Evolutionary conservation across 441 rosid species (phyloP), one percentile per base, ranked within the genome.

Genomic region (Caryocar brasiliense): DNA sequence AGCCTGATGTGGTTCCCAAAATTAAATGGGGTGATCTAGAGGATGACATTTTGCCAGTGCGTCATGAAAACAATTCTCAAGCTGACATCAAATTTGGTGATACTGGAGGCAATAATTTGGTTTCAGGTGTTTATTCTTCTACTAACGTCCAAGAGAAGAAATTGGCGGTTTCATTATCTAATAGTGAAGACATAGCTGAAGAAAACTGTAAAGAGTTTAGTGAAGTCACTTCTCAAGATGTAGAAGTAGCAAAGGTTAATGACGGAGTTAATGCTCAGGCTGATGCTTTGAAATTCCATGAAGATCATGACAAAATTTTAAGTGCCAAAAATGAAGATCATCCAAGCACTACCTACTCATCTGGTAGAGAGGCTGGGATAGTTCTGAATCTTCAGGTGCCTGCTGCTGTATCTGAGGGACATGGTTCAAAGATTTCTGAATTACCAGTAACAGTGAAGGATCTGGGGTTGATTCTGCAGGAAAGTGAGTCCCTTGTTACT

Each of bases 1-100:
- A 64, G 44, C 60, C 65, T 50, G 48, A 39, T 18, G 56, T 37
- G 28, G 55, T 65, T 63, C 78, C 68, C 21, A 82, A 73, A 56
- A 66, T 82, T 47, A 82, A 65, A 71, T 77, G 83, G 83, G 86
- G 83, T 41, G 80, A 67, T 72, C 64, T 78, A 44, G 83, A 76
- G 61, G 79, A 70, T 43, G 76, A 76, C 62, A 56, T 64, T 68
- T 44, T 74, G 47, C 53, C 62, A 30, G 47, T 14, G 11, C 59
- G 47, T 62, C 41, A 45, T 55, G 78, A 59, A 53, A 72, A 52
- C 25, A 67, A 28, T 34, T 39, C 45, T 47, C 63, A 54, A 52
- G 40, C 47, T 54, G 81, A 48, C 60, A 57, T 64, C 47, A 72
- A 47, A 65, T 68, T 63, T 28, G 68, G 60, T 35, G 61, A 64